Conservation (phyloP, 164 flowering plant genomes). For the Liriodendron chinense region DNA sequence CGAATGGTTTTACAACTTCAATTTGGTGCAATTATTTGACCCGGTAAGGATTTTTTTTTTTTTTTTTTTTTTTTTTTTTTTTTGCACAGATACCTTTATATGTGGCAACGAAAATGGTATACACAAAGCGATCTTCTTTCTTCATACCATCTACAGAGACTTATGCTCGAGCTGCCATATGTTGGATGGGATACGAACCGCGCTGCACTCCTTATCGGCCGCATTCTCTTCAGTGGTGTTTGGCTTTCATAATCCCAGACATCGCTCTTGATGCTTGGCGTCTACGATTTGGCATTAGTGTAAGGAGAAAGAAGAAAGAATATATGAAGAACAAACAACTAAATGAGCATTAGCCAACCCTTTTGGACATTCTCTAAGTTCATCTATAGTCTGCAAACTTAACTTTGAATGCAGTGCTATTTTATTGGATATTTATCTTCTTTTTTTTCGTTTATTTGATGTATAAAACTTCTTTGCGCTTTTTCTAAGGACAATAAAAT, state of each 20-base stretch:
- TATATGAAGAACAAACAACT: constrained; percentile 30
- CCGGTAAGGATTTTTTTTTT: constrained; percentile 1
- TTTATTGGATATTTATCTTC: too few relatives aligned
- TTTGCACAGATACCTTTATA: constrained; percentile 73
- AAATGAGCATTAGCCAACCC: too few relatives aligned
- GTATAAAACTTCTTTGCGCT: too few relatives aligned
- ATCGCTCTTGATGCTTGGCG: constrained; percentile 59
- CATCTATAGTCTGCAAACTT: too few relatives aligned
- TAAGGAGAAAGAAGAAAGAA: constrained; percentile 69
- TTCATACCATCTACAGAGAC: constrained; percentile 78
- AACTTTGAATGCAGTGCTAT: too few relatives aligned
- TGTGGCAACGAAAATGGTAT: constrained; percentile 93
- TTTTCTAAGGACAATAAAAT: too few relatives aligned
- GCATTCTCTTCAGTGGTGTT: constrained; percentile 60
- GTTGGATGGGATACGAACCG: constrained; percentile 82
- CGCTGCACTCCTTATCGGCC: constrained; percentile 97
- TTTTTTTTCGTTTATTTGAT: too few relatives aligned
- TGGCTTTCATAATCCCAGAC: constrained; percentile 51
- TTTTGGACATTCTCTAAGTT: too few relatives aligned
- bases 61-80: constrained; percentile 10
- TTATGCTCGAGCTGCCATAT: constrained; percentile 72
- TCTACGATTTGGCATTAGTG: constrained; percentile 46
- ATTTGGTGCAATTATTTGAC: too few relatives aligned
- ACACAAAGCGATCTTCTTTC: constrained; percentile 75
- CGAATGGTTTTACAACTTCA: too few relatives aligned